A percentile compares a stretch with the other conserved stretches of the same genome.
phyloP scores from a whole-genome alignment of 1,284 basidiomycete genomes.

The Ustilago tritici region DNA sequence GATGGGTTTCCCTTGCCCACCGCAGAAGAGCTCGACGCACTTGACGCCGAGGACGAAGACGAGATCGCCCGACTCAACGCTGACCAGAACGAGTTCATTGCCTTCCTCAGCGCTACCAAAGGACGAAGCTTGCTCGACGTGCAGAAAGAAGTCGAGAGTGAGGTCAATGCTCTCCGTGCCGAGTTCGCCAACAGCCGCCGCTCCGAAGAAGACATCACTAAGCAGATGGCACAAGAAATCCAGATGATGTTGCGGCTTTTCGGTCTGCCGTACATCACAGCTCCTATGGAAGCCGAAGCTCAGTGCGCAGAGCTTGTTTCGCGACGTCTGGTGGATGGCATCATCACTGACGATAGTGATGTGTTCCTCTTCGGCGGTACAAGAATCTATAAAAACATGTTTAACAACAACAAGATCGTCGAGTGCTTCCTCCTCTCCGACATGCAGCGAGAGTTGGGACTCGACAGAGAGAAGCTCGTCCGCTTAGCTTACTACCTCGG shows the following conservation, averaged over 20 bases:
- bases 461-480: conserved; percentile 87
- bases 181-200: conserved; percentile 89
- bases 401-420: conserved; percentile 98
- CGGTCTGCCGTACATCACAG: conserved; percentile 97
- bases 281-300: conserved; percentile 98
- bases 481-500: conserved; percentile 92
- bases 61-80: conserved; percentile 70
- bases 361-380: conserved; percentile 96
- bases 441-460: conserved; percentile 85
- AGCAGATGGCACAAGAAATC: conserved; percentile 94
- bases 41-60: conserved; percentile 78
- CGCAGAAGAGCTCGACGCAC: conserved; percentile 78
- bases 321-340: conserved; percentile 89
- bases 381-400: conserved; percentile 98
- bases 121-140: conserved; percentile 72
- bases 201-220: conserved; percentile 93
- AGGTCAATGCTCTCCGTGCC: conserved; percentile 83
- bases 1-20: conserved; percentile 77
- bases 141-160: conserved; percentile 88
- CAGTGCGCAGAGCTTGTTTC: conserved; percentile 93
- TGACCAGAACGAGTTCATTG: conserved; percentile 79
- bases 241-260: conserved; percentile 87
- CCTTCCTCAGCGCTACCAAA: conserved; percentile 89
- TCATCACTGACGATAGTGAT: conserved; percentile 99
- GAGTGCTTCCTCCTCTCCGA: conserved; percentile 92